These are phyloP conservation scores for Pleodorina starrii DNA, from an alignment of 139 green algal genomes.

Conservation along the genomic window DNA sequence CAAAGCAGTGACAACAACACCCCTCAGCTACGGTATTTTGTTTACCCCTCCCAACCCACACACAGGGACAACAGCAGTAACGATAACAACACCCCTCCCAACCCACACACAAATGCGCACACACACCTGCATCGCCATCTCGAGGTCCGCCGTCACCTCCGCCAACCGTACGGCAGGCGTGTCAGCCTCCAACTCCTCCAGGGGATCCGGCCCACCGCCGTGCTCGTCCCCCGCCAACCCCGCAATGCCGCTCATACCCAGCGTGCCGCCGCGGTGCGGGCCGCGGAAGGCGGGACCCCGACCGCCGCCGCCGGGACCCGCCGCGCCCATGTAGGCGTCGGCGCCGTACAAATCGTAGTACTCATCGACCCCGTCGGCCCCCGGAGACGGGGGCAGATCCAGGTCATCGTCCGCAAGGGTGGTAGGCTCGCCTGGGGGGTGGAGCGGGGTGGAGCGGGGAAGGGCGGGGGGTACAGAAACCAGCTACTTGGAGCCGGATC, in stretches of 20 bases:
- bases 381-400: neutral
- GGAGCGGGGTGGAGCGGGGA: too few species aligned
- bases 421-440: slow-evolving; percentile 22
- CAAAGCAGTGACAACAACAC: too few species aligned
- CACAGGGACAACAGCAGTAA: too few species aligned
- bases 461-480: too few species aligned
- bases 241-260: neutral
- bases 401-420: slow-evolving; percentile 36
- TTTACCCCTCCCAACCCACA: too few species aligned
- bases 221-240: neutral
- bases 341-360: too few species aligned
- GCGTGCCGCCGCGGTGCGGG: neutral
- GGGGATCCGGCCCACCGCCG: neutral
- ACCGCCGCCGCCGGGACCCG: neutral
- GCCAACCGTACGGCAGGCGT: slow-evolving; percentile 26
- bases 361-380: neutral
- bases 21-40: too few species aligned
- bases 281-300: neutral
- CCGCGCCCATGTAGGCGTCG: too few species aligned
- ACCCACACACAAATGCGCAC: neutral
- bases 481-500: too few species aligned
- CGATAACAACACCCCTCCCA: too few species aligned
- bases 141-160: slow-evolving; percentile 21
- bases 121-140: slow-evolving; percentile 8
- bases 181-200: slow-evolving; percentile 45